Conservation (phyloP, 1,284 basidiomycete species). For the Meira miltonrushii region DNA sequence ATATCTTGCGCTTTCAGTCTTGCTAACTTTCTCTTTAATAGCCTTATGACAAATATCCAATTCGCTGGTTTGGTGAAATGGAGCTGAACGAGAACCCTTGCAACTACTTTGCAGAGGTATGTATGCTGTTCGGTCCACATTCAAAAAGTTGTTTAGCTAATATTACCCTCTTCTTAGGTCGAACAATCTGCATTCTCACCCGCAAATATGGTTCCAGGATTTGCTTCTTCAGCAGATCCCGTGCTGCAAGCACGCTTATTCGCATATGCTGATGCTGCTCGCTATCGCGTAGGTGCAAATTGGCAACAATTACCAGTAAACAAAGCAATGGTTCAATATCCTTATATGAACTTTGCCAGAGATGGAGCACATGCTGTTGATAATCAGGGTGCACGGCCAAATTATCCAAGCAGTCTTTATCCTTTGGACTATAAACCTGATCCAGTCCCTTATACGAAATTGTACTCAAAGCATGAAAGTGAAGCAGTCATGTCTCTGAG, state of each 20-base stretch:
- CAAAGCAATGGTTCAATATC: constrained; percentile 13
- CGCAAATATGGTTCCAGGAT: constrained; percentile 19
- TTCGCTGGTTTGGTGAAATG: constrained; percentile 33
- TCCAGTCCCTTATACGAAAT: constrained; percentile 18
- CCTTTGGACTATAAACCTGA: constrained; percentile 25
- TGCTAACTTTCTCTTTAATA: not conserved
- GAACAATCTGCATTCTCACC: constrained; percentile 14
- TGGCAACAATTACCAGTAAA: constrained; percentile 78
- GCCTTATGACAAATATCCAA: constrained; percentile 29
- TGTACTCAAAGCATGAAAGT: constrained; percentile 53
- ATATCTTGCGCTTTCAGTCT: not conserved
- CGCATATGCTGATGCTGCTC: constrained; percentile 72
- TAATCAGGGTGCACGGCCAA: constrained; percentile 36
- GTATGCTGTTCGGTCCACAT: too few species aligned
- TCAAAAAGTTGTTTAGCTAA: not conserved
- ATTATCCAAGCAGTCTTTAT: constrained; percentile 25
- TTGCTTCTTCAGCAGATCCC: constrained; percentile 20
- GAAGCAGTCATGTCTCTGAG: constrained; percentile 68
- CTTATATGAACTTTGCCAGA: constrained; percentile 33
- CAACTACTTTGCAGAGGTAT: constrained; percentile 44
- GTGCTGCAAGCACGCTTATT: constrained; percentile 23
- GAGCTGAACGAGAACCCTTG: constrained; percentile 33
- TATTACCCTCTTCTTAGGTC: not conserved
- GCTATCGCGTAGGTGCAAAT: constrained; percentile 72
- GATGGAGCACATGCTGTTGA: constrained; percentile 28